Conservation (phyloP, 1,284 basidiomycete genomes). For the Microbotryomycetes sp. region DNA sequence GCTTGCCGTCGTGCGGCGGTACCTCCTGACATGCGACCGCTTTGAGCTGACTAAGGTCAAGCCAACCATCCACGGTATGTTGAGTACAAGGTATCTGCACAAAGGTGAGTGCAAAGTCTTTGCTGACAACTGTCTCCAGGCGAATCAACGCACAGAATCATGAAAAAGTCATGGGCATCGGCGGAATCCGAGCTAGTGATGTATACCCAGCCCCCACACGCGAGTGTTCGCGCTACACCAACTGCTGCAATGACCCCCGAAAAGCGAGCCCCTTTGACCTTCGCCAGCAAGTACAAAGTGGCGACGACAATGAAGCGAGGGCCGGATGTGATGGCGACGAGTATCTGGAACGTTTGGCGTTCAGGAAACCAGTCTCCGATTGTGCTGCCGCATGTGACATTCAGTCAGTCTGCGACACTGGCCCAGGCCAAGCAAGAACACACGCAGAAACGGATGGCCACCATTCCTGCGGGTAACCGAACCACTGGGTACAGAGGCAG, state of each 20-base stretch:
- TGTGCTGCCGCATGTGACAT: constrained; percentile 41
- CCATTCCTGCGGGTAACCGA: constrained; percentile 82
- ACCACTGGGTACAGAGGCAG: constrained; percentile 35
- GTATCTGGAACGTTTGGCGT: constrained; percentile 77
- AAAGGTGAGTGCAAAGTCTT: background rate
- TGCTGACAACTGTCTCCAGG: too few relatives aligned
- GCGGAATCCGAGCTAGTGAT: constrained; percentile 69
- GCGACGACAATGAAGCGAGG: constrained; percentile 72
- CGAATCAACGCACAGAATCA: constrained; percentile 66
- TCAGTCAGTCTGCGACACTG: background rate
- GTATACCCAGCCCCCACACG: constrained; percentile 88
- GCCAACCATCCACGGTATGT: constrained; percentile 67
- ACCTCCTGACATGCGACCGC: constrained; percentile 43
- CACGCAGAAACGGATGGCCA: constrained; percentile 88
- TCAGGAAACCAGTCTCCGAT: constrained; percentile 91
- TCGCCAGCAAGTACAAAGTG: constrained; percentile 50
- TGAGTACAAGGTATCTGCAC: constrained; percentile 38
- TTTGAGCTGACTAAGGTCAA: constrained; percentile 54
- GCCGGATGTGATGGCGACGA: constrained; percentile 68
- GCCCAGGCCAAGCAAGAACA: constrained; percentile 37
- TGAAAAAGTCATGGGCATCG: constrained; percentile 76
- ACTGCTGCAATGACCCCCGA: constrained; percentile 50
- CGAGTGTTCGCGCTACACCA: constrained; percentile 68
- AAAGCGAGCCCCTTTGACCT: background rate
- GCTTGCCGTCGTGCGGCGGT: constrained; percentile 46